These are phyloP conservation scores for Myxozyma neotropica DNA, from an alignment of 805 yeast species.

Conservation along the genomic window DNA sequence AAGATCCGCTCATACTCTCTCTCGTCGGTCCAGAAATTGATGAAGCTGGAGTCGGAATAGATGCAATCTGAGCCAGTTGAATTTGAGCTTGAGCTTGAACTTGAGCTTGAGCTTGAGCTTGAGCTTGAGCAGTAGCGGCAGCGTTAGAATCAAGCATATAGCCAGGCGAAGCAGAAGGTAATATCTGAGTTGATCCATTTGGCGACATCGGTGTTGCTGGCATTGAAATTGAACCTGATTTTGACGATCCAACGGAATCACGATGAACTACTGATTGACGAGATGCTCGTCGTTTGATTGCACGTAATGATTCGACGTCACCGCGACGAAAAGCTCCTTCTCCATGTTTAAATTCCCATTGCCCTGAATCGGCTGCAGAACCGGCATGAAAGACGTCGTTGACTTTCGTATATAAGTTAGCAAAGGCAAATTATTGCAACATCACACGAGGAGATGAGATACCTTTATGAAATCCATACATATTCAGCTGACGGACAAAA, in stretches of 20 bases:
- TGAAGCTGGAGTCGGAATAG: neutral
- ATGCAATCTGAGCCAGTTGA: too few relatives aligned
- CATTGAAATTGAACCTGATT: constrained; percentile 41
- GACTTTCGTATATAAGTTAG: constrained; percentile 32
- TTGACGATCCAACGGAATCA: constrained; percentile 47
- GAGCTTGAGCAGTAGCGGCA: constrained; percentile 1
- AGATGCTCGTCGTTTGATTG: constrained; percentile 77
- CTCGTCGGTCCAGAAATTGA: neutral
- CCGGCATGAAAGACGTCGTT: constrained; percentile 43
- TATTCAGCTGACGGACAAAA: constrained; percentile 90
- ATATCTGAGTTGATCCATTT: constrained; percentile 6
- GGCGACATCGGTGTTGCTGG: constrained; percentile 32
- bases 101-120: constrained; percentile 2
- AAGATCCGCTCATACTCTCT: constrained; percentile 2
- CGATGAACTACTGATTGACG: constrained; percentile 39
- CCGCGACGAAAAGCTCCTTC: constrained; percentile 80
- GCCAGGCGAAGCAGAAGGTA: constrained; percentile 12
- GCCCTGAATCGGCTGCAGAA: constrained; percentile 35
- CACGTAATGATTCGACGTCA: constrained; percentile 68
- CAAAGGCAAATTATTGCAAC: neutral
- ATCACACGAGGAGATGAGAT: constrained; percentile 39
- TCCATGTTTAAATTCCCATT: constrained; percentile 90
- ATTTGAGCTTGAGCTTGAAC: neutral
- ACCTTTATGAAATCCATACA: constrained; percentile 90
- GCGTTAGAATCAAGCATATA: constrained; percentile 3